These are phyloP conservation scores for Penicillium taxi DNA, from an alignment of 495 filamentous ascomycete species.

Conservation along the genomic window DNA sequence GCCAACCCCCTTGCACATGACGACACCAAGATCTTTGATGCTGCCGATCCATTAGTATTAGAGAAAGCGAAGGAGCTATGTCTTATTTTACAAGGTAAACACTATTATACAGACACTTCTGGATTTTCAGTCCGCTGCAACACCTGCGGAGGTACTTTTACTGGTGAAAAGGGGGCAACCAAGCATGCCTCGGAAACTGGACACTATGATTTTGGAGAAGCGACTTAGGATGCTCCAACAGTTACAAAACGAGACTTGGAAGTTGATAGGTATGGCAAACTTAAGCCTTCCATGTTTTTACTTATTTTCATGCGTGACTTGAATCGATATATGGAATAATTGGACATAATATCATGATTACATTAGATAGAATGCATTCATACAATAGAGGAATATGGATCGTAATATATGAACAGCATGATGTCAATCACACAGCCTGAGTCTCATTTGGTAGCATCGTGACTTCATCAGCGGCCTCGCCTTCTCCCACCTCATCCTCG, in stretches of 20 bases:
- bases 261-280: no score
- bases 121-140: constrained; percentile 79
- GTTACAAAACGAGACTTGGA: no score
- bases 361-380: background rate
- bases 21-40: constrained; percentile 73
- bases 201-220: constrained; percentile 69
- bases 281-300: no score
- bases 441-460: constrained; percentile 32
- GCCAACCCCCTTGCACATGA: constrained; percentile 56
- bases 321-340: no score
- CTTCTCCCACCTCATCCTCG: constrained; percentile 27
- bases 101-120: constrained; percentile 89
- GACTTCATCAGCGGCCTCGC: constrained; percentile 40
- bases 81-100: constrained; percentile 55
- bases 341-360: background rate
- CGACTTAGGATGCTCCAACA: no score
- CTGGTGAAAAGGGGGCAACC: constrained; percentile 63
- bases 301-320: no score
- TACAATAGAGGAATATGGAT: constrained; percentile 1
- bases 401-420: constrained; percentile 15
- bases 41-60: constrained; percentile 59
- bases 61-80: constrained; percentile 65
- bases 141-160: constrained; percentile 59
- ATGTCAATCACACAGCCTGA: constrained; percentile 25
- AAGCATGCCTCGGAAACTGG: constrained; percentile 60